These are phyloP conservation scores for Protomyces pachydermus DNA, from an alignment of 1,139 yeast genomes.

Conservation along the genomic window DNA sequence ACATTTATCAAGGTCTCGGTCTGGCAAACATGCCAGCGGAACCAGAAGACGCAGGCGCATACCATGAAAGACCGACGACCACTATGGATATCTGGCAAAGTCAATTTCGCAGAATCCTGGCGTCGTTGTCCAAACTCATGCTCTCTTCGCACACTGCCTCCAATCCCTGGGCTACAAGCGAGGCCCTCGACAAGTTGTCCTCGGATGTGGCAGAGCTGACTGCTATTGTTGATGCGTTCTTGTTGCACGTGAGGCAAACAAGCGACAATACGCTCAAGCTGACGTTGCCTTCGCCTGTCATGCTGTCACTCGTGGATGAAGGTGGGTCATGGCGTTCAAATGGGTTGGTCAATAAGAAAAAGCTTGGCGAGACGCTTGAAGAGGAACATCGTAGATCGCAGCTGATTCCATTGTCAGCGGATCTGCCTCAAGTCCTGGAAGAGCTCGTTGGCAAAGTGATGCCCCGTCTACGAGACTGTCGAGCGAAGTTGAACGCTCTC, in stretches of 20 bases:
- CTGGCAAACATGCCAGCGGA: background rate
- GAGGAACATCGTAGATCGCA: background rate
- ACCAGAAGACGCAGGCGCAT: background rate
- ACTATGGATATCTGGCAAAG: background rate
- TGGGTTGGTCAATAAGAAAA: slow-evolving; percentile 8
- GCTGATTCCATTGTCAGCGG: background rate
- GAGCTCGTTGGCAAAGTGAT: slow-evolving; percentile 2
- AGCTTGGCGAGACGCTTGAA: slow-evolving; percentile 3
- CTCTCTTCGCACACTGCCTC: slow-evolving; percentile 20
- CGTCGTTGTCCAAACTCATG: slow-evolving; percentile 16
- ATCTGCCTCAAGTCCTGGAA: slow-evolving; percentile 1
- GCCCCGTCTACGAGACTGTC: slow-evolving; percentile 23
- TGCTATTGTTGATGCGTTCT: slow-evolving; percentile 17
- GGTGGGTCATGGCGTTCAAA: slow-evolving; percentile 32
- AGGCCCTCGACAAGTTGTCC: slow-evolving; percentile 9
- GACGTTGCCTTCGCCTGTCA: slow-evolving; percentile 7
- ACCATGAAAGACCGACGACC: background rate
- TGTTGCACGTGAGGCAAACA: background rate
- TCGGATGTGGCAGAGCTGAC: slow-evolving; percentile 22
- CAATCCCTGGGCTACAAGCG: slow-evolving; percentile 18
- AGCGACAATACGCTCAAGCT: background rate
- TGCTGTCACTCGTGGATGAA: slow-evolving; percentile 14
- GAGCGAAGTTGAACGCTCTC: background rate
- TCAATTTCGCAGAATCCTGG: slow-evolving; percentile 1
- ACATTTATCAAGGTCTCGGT: background rate